A percentile compares a stretch with the other conserved stretches of the same genome.
Conservation (phyloP, 2,329 filamentous ascomycete species). For the Rhinocladiella similis region DNA sequence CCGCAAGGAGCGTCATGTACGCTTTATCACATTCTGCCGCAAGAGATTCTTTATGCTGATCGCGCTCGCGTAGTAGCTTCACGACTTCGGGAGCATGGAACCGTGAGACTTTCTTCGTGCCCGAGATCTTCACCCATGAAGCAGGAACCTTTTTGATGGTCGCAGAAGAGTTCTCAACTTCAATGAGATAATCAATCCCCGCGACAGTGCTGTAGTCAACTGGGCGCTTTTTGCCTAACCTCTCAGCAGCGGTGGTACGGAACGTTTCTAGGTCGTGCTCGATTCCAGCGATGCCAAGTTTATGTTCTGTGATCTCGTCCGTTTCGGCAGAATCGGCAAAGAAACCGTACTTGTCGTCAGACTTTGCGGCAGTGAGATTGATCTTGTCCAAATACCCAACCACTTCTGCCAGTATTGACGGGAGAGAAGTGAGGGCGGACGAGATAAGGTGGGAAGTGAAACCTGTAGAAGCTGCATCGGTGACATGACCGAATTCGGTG, state of each 20-base stretch:
- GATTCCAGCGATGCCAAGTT: conserved; percentile 85
- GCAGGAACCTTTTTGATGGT: conserved; percentile 86
- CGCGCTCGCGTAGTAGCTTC: conserved; percentile 77
- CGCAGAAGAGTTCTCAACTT: conserved; percentile 71
- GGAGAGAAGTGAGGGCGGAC: conserved; percentile 72
- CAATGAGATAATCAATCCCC: conserved; percentile 92
- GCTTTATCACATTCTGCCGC: conserved; percentile 87
- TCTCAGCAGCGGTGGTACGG: conserved; percentile 67
- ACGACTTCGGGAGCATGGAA: conserved; percentile 94
- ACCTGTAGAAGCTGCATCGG: conserved; percentile 64
- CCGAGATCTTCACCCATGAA: conserved; percentile 91
- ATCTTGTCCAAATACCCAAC: conserved; percentile 78
- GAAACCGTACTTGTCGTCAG: conserved; percentile 91
- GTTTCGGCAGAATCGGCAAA: conserved; percentile 86
- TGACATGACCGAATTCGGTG: conserved; percentile 70
- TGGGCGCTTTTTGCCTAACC: conserved; percentile 67
- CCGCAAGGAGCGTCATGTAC: conserved; percentile 68
- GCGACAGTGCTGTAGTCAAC: conserved; percentile 80
- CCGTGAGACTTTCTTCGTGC: conserved; percentile 86
- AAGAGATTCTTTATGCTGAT: conserved; percentile 91
- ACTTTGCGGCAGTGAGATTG: conserved; percentile 77
- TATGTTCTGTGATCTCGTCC: conserved; percentile 83
- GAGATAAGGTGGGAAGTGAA: conserved; percentile 72
- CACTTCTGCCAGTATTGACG: conserved; percentile 72
- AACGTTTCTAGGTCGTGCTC: conserved; percentile 86